Percentiles rank a stretch among this genome's conserved stretches.
phyloP scores from a whole-genome alignment of 106 monocot species.

The Posidonia australis region DNA sequence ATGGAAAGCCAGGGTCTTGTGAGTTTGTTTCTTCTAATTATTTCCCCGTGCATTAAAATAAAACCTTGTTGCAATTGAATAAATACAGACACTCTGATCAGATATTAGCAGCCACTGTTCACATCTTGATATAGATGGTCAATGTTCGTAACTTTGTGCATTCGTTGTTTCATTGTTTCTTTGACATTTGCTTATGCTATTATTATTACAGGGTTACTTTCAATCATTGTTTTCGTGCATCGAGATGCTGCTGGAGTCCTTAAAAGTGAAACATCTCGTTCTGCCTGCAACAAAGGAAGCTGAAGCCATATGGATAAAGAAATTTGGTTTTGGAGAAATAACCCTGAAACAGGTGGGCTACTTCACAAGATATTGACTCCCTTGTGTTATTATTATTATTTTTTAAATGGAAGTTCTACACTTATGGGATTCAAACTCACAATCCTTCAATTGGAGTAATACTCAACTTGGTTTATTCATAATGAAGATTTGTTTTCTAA shows the following conservation, averaged over 20 bases:
- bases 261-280: slow-evolving; percentile 78
- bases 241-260: slow-evolving; percentile 46
- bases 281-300: slow-evolving; percentile 91
- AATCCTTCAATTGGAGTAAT: too few relatives aligned
- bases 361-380: neutral
- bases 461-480: too few relatives aligned
- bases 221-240: slow-evolving; percentile 74
- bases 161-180: neutral
- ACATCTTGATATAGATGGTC: too few relatives aligned
- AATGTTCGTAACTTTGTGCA: neutral
- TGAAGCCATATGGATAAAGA: slow-evolving; percentile 80
- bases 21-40: slow-evolving; percentile 1
- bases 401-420: neutral
- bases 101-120: too few relatives aligned
- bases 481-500: too few relatives aligned
- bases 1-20: slow-evolving; percentile 78
- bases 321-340: slow-evolving; percentile 76
- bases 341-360: slow-evolving; percentile 41
- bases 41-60: neutral
- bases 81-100: too few relatives aligned
- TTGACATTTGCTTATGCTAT: neutral
- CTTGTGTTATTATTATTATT: neutral
- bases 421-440: too few relatives aligned
- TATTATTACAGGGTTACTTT: slow-evolving; percentile 64
- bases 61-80: too few relatives aligned